Evolutionary conservation across 768 basidiomycete species (phyloP), one percentile per base, ranked within the genome.

Genomic region (Tubosaeta brunneosetosa): DNA sequence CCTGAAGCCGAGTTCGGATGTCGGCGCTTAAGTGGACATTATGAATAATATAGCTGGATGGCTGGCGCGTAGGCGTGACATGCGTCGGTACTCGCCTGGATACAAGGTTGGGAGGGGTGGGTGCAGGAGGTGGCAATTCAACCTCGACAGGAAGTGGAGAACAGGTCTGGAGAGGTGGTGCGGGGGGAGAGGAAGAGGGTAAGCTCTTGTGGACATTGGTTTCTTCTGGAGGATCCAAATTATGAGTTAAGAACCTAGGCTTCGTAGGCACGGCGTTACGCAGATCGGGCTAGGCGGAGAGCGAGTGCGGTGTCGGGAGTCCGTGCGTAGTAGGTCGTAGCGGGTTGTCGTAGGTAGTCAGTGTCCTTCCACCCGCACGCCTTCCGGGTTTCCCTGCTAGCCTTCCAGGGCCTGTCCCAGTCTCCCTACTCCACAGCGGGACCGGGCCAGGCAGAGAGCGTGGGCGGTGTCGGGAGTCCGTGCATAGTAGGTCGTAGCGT

Each of bases 241-340:
- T 36, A 22, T 62, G 47, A 16, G 61, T 65, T 4, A 76, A 57
- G n/a, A 66, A 60, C 26, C 61, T 70, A 0, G 77, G 71, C 51
- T 62, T 62, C 2, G 73, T 75, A 29, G 77, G 76, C 8, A 55
- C 14, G 34, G 36, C 45, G 10, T 27, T 12, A 25, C 14, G 32
- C 4, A 46, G 11, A n/a, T n/a, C n/a, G n/a, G n/a, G n/a, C n/a
- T n/a, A n/a, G n/a, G n/a, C n/a, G n/a, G n/a, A n/a, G n/a, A n/a
- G n/a, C n/a, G n/a, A n/a, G n/a, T n/a, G n/a, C n/a, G n/a, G n/a
- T n/a, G n/a, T n/a, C n/a, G n/a, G n/a, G n/a, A n/a, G n/a, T n/a
- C n/a, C n/a, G n/a, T n/a, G n/a, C n/a, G n/a, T n/a, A n/a, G n/a
- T n/a, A n/a, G n/a, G n/a, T n/a, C n/a, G n/a, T n/a, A n/a, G n/a